Conservation (phyloP, 257 asterid species). For the Solanum appendiculatum region DNA sequence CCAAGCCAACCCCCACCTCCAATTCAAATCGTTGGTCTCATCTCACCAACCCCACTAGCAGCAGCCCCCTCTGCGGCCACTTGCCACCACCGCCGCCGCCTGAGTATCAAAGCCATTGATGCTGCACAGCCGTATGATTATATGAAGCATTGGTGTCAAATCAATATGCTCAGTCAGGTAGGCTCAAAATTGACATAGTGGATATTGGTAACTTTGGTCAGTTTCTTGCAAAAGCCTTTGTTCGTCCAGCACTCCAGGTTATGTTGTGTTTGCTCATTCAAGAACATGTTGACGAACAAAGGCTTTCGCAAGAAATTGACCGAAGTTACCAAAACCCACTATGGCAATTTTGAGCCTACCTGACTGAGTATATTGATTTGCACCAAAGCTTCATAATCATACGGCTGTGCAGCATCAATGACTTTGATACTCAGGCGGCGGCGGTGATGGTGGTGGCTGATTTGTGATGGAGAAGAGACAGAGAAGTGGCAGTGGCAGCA, state of each 20-base stretch:
- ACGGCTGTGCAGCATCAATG: constrained; percentile 1
- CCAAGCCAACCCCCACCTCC: constrained; percentile 13
- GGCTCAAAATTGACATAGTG: constrained; percentile 47
- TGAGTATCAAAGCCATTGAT: constrained; percentile 39
- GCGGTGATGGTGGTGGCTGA: too few species aligned
- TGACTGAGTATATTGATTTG: constrained; percentile 30
- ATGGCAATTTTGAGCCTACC: constrained; percentile 50
- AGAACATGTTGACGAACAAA: too few species aligned
- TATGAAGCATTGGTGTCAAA: constrained; percentile 18
- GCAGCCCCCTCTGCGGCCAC: not conserved
- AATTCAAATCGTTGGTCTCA: not conserved
- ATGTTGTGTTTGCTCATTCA: constrained; percentile 45
- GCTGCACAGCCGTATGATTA: not conserved
- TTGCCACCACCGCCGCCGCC: constrained; percentile 3
- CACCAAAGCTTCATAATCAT: constrained; percentile 22
- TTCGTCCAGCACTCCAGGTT: constrained; percentile 63
- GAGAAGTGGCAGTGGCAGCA: too few species aligned
- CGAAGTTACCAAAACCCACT: constrained; percentile 62
- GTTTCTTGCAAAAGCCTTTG: constrained; percentile 50
- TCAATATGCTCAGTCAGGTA: constrained; percentile 31
- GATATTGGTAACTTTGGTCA: constrained; percentile 78
- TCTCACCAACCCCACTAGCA: constrained; percentile 2
- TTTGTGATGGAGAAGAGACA: not conserved
- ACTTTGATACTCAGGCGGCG: constrained; percentile 33
- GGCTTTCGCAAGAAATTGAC: constrained; percentile 59